Evolutionary conservation across 306 rosid genomes (phyloP), one percentile per base, ranked within the genome.

Genomic region (Boehmeria nivea): DNA sequence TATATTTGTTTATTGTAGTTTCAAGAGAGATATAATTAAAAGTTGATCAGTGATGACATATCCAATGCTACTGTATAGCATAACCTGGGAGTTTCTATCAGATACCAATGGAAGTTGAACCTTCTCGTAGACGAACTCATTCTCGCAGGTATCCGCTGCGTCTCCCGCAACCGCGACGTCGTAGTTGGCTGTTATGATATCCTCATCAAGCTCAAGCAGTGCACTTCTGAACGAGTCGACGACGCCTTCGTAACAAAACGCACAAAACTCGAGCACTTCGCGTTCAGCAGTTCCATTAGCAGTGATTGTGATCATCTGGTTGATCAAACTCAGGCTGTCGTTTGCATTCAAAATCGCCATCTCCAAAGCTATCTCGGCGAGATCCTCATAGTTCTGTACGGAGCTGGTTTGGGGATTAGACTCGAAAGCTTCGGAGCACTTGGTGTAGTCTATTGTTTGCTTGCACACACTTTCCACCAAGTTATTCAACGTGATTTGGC

Each of bases 381-480:
- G 49, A 0, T 49, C 25, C 1, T 0, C 0, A 4, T 0, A 6
- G 24, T 25, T n/a, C 2, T 37, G 53, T 1, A 76, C 65, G 0
- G 12, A 1, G 11, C 1, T 3, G 0, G 71, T 3, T 18, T 2
- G 28, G 0, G 61, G 63, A 26, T 68, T 60, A 2, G 75, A 49
- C 16, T 22, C 13, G 0, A 77, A 25, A 26, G 59, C 0, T 8
- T 1, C 0, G 40, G 31, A 1, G 72, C 87, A 81, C 0, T 9
- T 28, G 3, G 19, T 1, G 46, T 54, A 16, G 14, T 25, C 13
- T 3, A 2, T 0, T 7, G 53, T 12, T 0, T 8, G 1, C 0
- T 8, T 37, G 49, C 86, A 80, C 2, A 79, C 34, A 1, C 3
- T 0, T 1, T 15, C 22, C 0, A 68, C 28, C 3, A 60, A 3